These are phyloP conservation scores for Pseudonectria foliicola DNA, from an alignment of 2,329 filamentous ascomycete species.

Conservation along the genomic window DNA sequence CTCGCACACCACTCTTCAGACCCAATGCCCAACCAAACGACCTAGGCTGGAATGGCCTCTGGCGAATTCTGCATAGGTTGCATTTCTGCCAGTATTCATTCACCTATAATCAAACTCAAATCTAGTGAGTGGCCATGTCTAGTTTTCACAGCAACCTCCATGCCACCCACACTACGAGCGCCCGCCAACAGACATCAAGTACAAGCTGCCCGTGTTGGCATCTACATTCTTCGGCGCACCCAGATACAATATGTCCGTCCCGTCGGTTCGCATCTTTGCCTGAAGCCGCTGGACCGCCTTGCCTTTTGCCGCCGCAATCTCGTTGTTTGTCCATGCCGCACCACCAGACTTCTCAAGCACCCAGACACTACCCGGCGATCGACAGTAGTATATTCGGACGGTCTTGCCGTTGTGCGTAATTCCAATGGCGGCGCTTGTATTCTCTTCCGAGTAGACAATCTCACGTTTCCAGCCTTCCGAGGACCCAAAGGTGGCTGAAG, in stretches of 20 bases:
- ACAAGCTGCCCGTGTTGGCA: slow-evolving; percentile 10
- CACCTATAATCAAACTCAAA: too few species aligned
- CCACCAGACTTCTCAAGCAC: slow-evolving; percentile 12
- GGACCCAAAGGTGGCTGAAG: slow-evolving; percentile 7
- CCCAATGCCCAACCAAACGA: too few species aligned
- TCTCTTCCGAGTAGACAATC: slow-evolving; percentile 7
- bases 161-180: too few species aligned
- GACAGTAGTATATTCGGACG: slow-evolving; percentile 15
- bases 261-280: slow-evolving; percentile 11
- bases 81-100: too few species aligned
- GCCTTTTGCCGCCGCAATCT: slow-evolving; percentile 5
- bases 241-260: slow-evolving; percentile 12
- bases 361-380: slow-evolving; percentile 8
- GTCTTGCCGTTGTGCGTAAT: slow-evolving; percentile 12
- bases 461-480: slow-evolving; percentile 12
- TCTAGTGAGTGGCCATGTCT: too few species aligned
- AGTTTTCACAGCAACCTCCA: too few species aligned
- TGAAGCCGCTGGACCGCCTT: slow-evolving; percentile 11
- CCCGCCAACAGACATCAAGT: slow-evolving; percentile 6
- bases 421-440: slow-evolving; percentile 13
- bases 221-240: slow-evolving; percentile 12
- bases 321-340: slow-evolving; percentile 10
- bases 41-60: too few species aligned
- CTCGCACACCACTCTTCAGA: too few species aligned
- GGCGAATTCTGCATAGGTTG: too few species aligned